Percentiles rank a stretch among this genome's conserved stretches.
Conservation (phyloP, 768 basidiomycete genomes). For the Piloderma croceum region DNA sequence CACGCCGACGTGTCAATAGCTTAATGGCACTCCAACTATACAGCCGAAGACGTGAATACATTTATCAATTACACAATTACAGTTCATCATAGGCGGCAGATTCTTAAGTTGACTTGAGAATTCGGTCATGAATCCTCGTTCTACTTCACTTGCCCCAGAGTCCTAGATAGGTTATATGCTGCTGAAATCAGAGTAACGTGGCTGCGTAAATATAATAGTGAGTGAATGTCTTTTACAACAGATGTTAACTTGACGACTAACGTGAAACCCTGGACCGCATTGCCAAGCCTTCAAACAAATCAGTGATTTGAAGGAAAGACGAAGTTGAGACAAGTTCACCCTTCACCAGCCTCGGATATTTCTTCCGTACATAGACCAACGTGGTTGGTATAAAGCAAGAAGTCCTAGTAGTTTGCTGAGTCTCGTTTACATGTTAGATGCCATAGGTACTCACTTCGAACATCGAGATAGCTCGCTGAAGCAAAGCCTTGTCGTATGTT, state of each 20-base stretch:
- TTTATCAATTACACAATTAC: too few relatives aligned
- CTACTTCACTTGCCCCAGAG: slow-evolving; percentile 22
- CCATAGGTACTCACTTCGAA: slow-evolving; percentile 60
- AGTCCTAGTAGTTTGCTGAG: slow-evolving; percentile 42
- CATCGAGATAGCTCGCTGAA: slow-evolving; percentile 73
- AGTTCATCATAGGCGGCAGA: too few relatives aligned
- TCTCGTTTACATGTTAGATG: neutral
- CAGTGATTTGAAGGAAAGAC: slow-evolving; percentile 1
- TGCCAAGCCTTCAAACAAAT: slow-evolving; percentile 54
- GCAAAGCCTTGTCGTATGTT: slow-evolving; percentile 60
- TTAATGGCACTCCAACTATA: too few relatives aligned
- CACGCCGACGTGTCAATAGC: too few relatives aligned
- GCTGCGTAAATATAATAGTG: slow-evolving; percentile 27
- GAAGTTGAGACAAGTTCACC: slow-evolving; percentile 37
- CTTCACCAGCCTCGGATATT: slow-evolving; percentile 81
- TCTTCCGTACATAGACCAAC: slow-evolving; percentile 84
- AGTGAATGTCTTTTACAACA: slow-evolving; percentile 1
- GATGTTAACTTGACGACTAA: slow-evolving; percentile 31
- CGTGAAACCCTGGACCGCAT: slow-evolving; percentile 90
- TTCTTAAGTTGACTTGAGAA: too few relatives aligned
- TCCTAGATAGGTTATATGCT: slow-evolving; percentile 77
- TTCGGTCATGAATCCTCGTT: too few relatives aligned
- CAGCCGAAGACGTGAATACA: too few relatives aligned
- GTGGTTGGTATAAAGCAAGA: slow-evolving; percentile 80
- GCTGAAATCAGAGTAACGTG: slow-evolving; percentile 84